These are phyloP conservation scores for Tilletia horrida DNA, from an alignment of 1,284 basidiomycete species.

Conservation along the genomic window DNA sequence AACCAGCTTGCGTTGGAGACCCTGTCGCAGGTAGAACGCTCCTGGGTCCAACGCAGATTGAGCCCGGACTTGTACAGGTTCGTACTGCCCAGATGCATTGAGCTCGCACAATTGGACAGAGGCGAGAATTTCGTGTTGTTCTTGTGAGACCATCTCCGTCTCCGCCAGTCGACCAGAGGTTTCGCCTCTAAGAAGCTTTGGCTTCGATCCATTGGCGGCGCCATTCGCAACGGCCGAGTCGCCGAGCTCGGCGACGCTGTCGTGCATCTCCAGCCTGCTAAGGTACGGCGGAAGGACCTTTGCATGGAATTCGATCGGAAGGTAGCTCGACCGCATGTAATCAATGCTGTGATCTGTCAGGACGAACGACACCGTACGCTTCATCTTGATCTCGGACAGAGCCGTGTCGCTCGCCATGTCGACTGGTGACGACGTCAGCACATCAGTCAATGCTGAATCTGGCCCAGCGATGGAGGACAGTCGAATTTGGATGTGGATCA, in stretches of 20 bases:
- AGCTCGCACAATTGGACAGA: constrained; percentile 84
- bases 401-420: constrained; percentile 31
- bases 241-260: constrained; percentile 18
- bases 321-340: constrained; percentile 30
- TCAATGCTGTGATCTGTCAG: constrained; percentile 33
- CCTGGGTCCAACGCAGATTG: constrained; percentile 77
- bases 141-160: constrained; percentile 82
- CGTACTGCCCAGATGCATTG: constrained; percentile 75
- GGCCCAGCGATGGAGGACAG: constrained; percentile 42
- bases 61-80: constrained; percentile 76
- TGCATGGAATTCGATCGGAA: constrained; percentile 42
- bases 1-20: constrained; percentile 78
- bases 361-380: constrained; percentile 42
- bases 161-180: constrained; percentile 63
- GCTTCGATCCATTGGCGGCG: neutral
- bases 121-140: constrained; percentile 81
- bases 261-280: constrained; percentile 32
- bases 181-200: neutral
- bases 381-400: constrained; percentile 31
- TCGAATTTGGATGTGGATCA: constrained; percentile 42
- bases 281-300: constrained; percentile 32
- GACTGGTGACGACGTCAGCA: constrained; percentile 39
- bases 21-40: constrained; percentile 84
- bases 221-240: neutral
- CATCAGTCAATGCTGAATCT: constrained; percentile 32